Base-by-base conservation (phyloP, 2,329 filamentous ascomycete species). In the Epichloe amarillans region DNA sequence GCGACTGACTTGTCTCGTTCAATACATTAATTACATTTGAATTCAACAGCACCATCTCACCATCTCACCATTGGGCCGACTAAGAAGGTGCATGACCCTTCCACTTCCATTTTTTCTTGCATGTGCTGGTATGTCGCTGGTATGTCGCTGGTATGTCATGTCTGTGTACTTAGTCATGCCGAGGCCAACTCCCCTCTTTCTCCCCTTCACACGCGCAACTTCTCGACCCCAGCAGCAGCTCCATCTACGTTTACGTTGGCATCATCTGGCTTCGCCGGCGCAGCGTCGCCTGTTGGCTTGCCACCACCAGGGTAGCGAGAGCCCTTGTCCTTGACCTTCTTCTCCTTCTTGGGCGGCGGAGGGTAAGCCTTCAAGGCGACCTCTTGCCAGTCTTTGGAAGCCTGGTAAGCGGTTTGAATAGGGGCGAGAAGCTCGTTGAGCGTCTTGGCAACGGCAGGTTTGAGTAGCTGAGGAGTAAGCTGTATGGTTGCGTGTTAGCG, bases 401-500 rank as follows among this genome's bases (percentile, higher is more conserved):
- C 77, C 55, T 85, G 71, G 70, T 80, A 97, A 5, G 83, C 83
- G 3, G 73, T 76, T 57, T 84, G 82, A 53, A 98, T 91, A 1
- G 91, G 88, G 2, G 76, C 80, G 52, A 95, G 74, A 12, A 97
- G 76, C 39, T 77, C 74, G 57, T 80, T 81, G 19, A 98, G 76
- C 10, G 81, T 87, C 49, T 80, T 76, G 5, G 85, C 78, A 5
- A 94, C 82, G 11, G 87, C 88, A n/a, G 83, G 77, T 72, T 98
- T 97, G 49, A 97, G 74, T 12, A 86, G 70, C 72, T 96, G 90
- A 0, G 93, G 93, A 1, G 86, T 88, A 54, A 95, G 77, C 62
- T 66, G 36, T n/a, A 46, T 12, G 15, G 7, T 15, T 5, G 3
- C 36, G 17, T 23, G 41, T 46, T 30, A 43, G 46, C 19, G 45